Evolutionary conservation across 768 basidiomycete genomes (phyloP).

Genomic region (Xerocomellus intermedius): DNA sequence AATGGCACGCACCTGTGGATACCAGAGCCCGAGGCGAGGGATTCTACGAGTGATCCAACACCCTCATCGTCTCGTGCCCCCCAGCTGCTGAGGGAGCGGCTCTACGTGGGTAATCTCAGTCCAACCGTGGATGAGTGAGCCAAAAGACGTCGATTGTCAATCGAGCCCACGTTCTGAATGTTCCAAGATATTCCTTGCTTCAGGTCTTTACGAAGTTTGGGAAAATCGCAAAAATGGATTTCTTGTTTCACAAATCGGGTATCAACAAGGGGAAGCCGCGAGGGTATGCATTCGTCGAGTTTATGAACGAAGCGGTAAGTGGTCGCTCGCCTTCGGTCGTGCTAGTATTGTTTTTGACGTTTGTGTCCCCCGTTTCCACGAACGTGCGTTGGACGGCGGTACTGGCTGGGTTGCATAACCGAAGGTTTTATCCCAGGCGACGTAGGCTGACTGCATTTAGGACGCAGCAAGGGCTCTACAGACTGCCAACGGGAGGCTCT

Average conservation of each 20-base stretch:
- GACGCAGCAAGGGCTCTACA: constrained; percentile 79
- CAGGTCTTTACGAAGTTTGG: constrained; percentile 92
- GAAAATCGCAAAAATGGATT: constrained; percentile 90
- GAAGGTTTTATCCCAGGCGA: constrained; percentile 15
- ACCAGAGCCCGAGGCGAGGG: constrained; percentile 26
- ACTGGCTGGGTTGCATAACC: constrained; percentile 17
- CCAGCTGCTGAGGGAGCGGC: constrained; percentile 58
- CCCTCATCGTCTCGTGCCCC: constrained; percentile 28
- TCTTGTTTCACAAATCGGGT: constrained; percentile 92
- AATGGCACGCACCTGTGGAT: constrained; percentile 30
- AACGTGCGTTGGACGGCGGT: constrained; percentile 19
- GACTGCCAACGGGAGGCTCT: constrained; percentile 70
- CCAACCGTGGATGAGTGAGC: constrained; percentile 83
- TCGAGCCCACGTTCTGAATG: constrained; percentile 9
- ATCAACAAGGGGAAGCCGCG: constrained; percentile 87
- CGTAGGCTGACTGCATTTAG: constrained; percentile 45
- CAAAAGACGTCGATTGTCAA: not conserved
- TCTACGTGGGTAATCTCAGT: constrained; percentile 90
- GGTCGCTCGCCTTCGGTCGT: constrained; percentile 17
- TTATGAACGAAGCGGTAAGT: constrained; percentile 75
- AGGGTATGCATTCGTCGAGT: constrained; percentile 95
- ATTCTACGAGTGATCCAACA: constrained; percentile 14
- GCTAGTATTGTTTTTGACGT: constrained; percentile 25
- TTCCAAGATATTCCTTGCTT: constrained; percentile 74
- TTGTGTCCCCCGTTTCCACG: constrained; percentile 20